These are phyloP conservation scores for Daldinia loculata DNA, from an alignment of 495 filamentous ascomycete species.

Conservation along the genomic window DNA sequence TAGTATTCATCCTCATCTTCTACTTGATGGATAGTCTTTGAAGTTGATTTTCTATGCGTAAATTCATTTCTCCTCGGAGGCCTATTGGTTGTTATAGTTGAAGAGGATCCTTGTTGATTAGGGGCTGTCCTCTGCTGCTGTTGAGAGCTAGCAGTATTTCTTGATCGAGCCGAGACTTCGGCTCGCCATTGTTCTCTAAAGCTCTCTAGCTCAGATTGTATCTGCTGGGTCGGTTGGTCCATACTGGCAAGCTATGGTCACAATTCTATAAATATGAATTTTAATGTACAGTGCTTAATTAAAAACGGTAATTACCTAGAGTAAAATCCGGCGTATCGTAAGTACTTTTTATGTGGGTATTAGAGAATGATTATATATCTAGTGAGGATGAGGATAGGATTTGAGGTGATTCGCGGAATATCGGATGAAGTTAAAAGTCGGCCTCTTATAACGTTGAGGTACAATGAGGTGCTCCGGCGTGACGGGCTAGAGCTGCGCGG, in stretches of 20 bases:
- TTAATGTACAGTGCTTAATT: constrained; percentile 2
- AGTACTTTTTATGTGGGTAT: not conserved
- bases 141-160: constrained; percentile 43
- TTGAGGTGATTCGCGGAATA: not conserved
- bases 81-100: constrained; percentile 32
- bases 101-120: constrained; percentile 29
- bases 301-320: not conserved
- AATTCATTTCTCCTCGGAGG: constrained; percentile 40
- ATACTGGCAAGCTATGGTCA: constrained; percentile 23
- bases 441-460: not conserved
- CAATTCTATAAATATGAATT: constrained; percentile 5
- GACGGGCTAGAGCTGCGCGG: not conserved
- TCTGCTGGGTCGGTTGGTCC: constrained; percentile 41
- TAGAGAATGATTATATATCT: not conserved
- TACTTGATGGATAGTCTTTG: constrained; percentile 25
- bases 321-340: not conserved
- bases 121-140: constrained; percentile 18
- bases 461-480: constrained; percentile 10
- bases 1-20: constrained; percentile 55
- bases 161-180: constrained; percentile 68
- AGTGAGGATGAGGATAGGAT: not conserved
- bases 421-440: constrained; percentile 4
- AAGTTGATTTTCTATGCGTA: constrained; percentile 31
- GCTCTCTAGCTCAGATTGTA: constrained; percentile 75
- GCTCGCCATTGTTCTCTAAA: constrained; percentile 86